phyloP scores from a whole-genome alignment of 2,329 filamentous ascomycete genomes.

The Ceratocystis huliohia region DNA sequence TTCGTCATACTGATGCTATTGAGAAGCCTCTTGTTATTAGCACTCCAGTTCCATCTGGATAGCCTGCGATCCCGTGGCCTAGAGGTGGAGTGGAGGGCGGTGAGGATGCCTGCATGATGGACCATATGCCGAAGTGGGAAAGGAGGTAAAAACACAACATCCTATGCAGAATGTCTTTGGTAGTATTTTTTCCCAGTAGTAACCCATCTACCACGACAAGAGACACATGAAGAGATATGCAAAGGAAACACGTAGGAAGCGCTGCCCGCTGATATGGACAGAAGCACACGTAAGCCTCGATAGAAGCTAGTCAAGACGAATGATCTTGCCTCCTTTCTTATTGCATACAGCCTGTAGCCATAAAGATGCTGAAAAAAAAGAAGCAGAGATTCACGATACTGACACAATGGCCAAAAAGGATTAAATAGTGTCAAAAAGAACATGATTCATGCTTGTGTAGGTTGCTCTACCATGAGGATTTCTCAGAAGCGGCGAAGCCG shows the following conservation, averaged over 20 bases:
- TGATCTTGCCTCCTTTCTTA: no score
- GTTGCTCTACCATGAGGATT: conserved; percentile 9
- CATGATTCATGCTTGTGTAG: conserved; percentile 23
- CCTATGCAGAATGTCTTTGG: not conserved
- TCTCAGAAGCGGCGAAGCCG: not conserved
- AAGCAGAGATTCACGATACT: not conserved
- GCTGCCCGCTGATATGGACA: no score
- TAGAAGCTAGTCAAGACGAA: no score
- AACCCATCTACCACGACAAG: no score
- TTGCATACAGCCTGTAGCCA: no score
- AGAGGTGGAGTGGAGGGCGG: not conserved
- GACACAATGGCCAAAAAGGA: not conserved
- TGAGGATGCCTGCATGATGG: not conserved
- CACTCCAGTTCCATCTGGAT: no score
- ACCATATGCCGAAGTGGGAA: not conserved
- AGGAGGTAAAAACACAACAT: not conserved
- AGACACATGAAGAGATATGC: no score
- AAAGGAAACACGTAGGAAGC: no score
- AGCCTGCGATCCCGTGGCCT: not conserved
- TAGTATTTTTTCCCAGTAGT: not conserved
- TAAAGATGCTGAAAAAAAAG: not conserved
- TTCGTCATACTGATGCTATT: no score
- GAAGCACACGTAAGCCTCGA: no score
- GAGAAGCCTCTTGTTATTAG: no score
- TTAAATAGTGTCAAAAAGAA: conserved; percentile 27